These are phyloP conservation scores for Nemania serpens DNA, from an alignment of 2,329 filamentous ascomycete genomes.

Conservation along the genomic window DNA sequence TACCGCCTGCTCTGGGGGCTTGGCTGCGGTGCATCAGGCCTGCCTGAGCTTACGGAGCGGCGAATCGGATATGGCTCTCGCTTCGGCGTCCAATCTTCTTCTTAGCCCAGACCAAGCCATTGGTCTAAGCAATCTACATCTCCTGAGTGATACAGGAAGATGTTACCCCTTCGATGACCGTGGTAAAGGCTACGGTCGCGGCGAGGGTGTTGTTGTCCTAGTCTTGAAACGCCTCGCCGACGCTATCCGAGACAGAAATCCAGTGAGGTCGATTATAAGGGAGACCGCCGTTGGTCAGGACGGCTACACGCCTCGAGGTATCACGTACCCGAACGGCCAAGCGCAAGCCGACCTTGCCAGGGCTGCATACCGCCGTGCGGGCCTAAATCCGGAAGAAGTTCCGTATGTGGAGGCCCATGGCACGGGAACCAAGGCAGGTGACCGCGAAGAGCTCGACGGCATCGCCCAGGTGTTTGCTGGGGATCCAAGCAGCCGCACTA, in stretches of 20 bases:
- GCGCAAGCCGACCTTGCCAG: slow-evolving; percentile 34
- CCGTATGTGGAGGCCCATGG: slow-evolving; percentile 40
- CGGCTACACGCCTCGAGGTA: slow-evolving; percentile 44
- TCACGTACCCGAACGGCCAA: slow-evolving; percentile 41
- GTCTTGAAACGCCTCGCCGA: slow-evolving; percentile 45
- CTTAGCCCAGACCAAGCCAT: slow-evolving; percentile 35
- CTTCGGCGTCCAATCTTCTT: slow-evolving; percentile 35
- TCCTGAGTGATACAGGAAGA: slow-evolving; percentile 35
- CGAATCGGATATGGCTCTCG: slow-evolving; percentile 39
- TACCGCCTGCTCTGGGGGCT: slow-evolving; percentile 43
- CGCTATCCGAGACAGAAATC: slow-evolving; percentile 43
- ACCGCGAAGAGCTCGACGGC: slow-evolving; percentile 23
- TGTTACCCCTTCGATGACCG: slow-evolving; percentile 45
- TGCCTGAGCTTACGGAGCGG: slow-evolving; percentile 33
- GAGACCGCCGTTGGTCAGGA: slow-evolving; percentile 47
- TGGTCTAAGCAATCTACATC: slow-evolving; percentile 27
- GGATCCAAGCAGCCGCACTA: background rate
- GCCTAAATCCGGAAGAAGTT: slow-evolving; percentile 23
- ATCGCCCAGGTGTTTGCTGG: slow-evolving; percentile 25
- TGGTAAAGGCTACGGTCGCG: slow-evolving; percentile 55
- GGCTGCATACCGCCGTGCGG: slow-evolving; percentile 29
- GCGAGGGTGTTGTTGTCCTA: slow-evolving; percentile 47
- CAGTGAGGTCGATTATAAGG: slow-evolving; percentile 38
- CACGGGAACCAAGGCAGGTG: slow-evolving; percentile 29
- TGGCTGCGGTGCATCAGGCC: slow-evolving; percentile 28